Base-by-base conservation (phyloP, 2,329 filamentous ascomycete species). In the Pseudogymnoascus sp. region DNA sequence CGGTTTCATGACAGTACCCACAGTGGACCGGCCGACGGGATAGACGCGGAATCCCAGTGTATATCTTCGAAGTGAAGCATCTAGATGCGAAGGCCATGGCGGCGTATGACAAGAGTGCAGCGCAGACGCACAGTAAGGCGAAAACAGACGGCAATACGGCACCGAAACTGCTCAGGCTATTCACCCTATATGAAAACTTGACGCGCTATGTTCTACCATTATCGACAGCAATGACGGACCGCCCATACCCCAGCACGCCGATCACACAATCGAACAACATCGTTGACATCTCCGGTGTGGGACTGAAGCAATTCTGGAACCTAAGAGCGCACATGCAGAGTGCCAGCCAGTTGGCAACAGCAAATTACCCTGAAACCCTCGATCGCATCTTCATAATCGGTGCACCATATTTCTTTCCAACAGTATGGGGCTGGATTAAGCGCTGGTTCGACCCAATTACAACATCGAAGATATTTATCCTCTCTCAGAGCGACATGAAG, bases 381-480 rank as follows among this genome's bases (percentile, higher is more conserved):
- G 93, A 95, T 73, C 83, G 90, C 68, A 90, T 89, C 74, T 91
- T 88, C 72, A 82, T 71, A 62, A 91, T 97, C 66, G 92, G 92
- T 65, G 93, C 93, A 0, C 93, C 93, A 6, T 78, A 83, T 52
- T 96, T 96, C 82, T 96, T 96, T 79, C 89, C 89, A 59, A 96
- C 91, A 2, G 90, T 96, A 64, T 93, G 92, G 92, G 86, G 90
- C 67, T 96, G 92, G 91, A 84, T 96, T 76, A 96, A 96, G 81
- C 88, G 89, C 71, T 96, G 92, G 92, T 96, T 96, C 71, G 89
- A 92, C 77, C 92, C 92, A 5, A 91, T 92, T 65, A 97, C 93
- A 35, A 90, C 92, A 2, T 94, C 91, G 70, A 97, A 97, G 79
- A 97, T 97, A 74, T 96, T 96, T 75, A 94, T 97, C 69, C 84